Percentiles rank a stretch among this genome's conserved stretches.
phyloP scores from a whole-genome alignment of 164 flowering plant genomes.

The Echeveria elegans region DNA sequence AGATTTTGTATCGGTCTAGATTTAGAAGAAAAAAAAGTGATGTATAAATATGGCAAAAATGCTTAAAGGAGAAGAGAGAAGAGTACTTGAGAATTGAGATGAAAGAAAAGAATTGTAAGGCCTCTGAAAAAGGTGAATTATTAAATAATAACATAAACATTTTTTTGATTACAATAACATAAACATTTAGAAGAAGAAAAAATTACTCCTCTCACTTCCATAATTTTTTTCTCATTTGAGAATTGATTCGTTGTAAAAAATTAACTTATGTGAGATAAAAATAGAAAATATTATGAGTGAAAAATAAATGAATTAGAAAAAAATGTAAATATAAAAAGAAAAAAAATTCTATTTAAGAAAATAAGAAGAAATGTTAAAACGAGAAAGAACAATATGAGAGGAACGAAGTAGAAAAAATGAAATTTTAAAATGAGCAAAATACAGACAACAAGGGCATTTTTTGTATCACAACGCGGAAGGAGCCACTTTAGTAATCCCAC shows the following conservation, averaged over 20 bases:
- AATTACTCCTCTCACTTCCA: no score
- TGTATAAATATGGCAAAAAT: background rate
- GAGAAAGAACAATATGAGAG: no score
- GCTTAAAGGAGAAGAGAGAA: background rate
- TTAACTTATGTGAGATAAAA: no score
- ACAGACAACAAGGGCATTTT: background rate
- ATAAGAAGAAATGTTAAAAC: no score
- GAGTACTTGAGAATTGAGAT: background rate
- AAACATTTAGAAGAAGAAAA: no score
- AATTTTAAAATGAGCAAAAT: background rate
- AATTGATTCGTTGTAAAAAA: no score
- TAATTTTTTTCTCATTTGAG: no score
- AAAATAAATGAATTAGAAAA: background rate
- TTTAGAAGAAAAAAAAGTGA: background rate
- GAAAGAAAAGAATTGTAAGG: slow-evolving; percentile 9
- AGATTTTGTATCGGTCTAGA: no score
- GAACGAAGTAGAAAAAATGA: background rate
- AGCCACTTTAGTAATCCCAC: slow-evolving; percentile 26
- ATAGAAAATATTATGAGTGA: no score
- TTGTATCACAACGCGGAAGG: background rate
- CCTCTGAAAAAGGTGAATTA: slow-evolving; percentile 5
- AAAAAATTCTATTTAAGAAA: no score
- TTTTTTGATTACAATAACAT: no score
- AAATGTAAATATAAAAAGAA: background rate
- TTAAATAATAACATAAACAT: no score